phyloP scores from a whole-genome alignment of 1,284 basidiomycete species.

The Schizophyllum commune region DNA sequence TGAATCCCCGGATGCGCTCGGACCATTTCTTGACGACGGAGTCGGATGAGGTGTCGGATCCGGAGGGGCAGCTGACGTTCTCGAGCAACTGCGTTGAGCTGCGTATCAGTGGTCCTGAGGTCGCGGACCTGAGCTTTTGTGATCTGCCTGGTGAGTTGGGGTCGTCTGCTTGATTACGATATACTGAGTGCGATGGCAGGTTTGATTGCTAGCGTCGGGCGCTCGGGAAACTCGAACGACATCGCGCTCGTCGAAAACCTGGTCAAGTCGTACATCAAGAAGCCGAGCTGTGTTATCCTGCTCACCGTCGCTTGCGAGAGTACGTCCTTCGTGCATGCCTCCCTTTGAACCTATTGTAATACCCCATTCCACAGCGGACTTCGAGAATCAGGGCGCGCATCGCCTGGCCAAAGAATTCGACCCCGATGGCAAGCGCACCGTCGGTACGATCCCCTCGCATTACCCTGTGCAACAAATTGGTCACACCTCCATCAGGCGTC shows the following conservation, averaged over 20 bases:
- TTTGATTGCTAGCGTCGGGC: constrained; percentile 54
- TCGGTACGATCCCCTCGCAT: constrained; percentile 38
- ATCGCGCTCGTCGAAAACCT: constrained; percentile 57
- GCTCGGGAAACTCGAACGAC: constrained; percentile 41
- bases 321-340: constrained; percentile 24
- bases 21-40: constrained; percentile 32
- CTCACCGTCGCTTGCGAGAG: constrained; percentile 70
- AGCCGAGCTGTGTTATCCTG: constrained; percentile 60
- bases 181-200: constrained; percentile 27
- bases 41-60: constrained; percentile 19
- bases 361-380: background rate
- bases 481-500: constrained; percentile 41
- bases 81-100: constrained; percentile 59
- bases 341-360: background rate
- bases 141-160: constrained; percentile 56
- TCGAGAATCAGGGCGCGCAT: constrained; percentile 67
- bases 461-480: background rate
- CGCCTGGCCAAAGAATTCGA: constrained; percentile 50
- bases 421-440: constrained; percentile 54
- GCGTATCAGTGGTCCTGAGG: constrained; percentile 56
- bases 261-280: constrained; percentile 51
- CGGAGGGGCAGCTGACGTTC: constrained; percentile 37
- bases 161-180: background rate
- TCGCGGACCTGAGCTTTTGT: constrained; percentile 65
- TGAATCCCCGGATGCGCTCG: constrained; percentile 44